Evolutionary conservation across 768 basidiomycete genomes (phyloP), one percentile per base, ranked within the genome.

Genomic region (Boletus sp.): DNA sequence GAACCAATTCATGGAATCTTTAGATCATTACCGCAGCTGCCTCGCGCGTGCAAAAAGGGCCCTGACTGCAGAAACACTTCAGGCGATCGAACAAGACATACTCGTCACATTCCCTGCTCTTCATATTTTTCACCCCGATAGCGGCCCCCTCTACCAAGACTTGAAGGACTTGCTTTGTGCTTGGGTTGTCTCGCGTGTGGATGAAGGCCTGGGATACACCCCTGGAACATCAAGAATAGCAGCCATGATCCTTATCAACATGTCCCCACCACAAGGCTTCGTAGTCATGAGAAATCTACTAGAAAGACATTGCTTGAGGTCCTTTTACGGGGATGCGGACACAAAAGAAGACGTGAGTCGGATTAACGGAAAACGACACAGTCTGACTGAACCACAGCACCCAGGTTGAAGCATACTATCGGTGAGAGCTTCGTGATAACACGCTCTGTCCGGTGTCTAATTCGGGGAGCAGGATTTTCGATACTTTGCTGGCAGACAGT

Each of bases 371-470:
- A 56, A 57, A 54, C 7, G 58, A 65, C 63, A 69, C 51, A 54
- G 56, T 62, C 68, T 71, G 53, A 73, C 54, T 70, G 57, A 69
- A 66, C 53, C 20, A 55, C 51, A 60, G 52, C 32, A 42, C 47
- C 50, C 69, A 94, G 93, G 85, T 91, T 50, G 92, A 94, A 71
- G 93, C 90, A 5, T 95, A 95, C 72, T 94, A 92, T 74, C 84
- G 93, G 91, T 92, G 65, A 66, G 57, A 58, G 42, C 46, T 30
- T 32, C 33, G 18, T 28, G 20, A 39, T 49, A 15, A 2, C 33
- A 32, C 11, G n/a, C 6, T 33, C 37, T 40, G 20, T 39, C n/a
- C 35, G 14, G 49, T 20, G 32, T 52, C 65, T 71, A 15, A 72
- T 55, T 40, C 14, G 28, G 28, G 33, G 24, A 20, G 30, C 64